phyloP scores from a whole-genome alignment of 257 asterid genomes.

The Phtheirospermum japonicum region DNA sequence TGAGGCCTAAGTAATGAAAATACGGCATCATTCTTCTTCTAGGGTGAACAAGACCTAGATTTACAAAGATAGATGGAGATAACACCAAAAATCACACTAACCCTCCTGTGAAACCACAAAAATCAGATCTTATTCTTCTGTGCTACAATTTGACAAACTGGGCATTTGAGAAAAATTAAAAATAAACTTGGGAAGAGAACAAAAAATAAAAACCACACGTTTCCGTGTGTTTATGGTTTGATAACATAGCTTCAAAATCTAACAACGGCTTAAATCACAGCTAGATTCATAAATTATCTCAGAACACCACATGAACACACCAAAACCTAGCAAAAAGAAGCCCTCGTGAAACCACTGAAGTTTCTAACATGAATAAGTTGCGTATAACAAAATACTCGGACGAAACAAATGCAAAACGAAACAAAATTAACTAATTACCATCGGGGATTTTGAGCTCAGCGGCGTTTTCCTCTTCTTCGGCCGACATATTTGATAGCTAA shows the following conservation, averaged over 20 bases:
- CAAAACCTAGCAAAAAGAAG: neutral
- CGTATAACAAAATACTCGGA: neutral
- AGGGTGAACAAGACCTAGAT: conserved; percentile 6
- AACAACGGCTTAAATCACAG: neutral
- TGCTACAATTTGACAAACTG: neutral
- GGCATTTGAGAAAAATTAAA: neutral
- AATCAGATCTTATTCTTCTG: neutral
- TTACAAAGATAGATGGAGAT: neutral
- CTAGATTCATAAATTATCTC: conserved; percentile 1
- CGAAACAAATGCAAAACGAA: too few species aligned
- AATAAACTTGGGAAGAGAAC: too few species aligned
- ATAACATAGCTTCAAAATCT: neutral
- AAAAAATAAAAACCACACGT: neutral
- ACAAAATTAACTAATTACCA: conserved; percentile 55
- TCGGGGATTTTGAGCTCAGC: conserved; percentile 87
- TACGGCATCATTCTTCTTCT: neutral
- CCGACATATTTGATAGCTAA: conserved; percentile 41
- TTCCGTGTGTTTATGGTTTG: neutral
- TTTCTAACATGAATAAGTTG: neutral
- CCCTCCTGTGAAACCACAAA: neutral
- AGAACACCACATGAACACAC: neutral
- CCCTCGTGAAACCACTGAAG: conserved; percentile 4
- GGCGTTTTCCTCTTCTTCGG: conserved; percentile 82
- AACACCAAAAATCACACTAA: neutral
- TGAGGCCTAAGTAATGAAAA: neutral